phyloP scores from a whole-genome alignment of 2,329 filamentous ascomycete genomes.

The Microsporum audouinii region DNA sequence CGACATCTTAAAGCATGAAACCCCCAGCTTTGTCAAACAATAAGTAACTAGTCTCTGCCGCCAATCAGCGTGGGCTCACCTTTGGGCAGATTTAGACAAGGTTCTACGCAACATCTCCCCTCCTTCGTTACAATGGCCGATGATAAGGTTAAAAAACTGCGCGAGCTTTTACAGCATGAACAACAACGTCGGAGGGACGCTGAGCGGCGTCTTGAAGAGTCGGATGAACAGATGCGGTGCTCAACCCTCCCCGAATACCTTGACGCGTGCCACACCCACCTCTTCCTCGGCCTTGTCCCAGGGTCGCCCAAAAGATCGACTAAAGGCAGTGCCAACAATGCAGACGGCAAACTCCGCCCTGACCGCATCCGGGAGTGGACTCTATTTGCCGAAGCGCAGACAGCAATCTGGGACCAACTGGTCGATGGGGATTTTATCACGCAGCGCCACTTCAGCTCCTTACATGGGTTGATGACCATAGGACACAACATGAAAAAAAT shows the following conservation, averaged over 20 bases:
- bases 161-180: too few relatives aligned
- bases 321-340: constrained; percentile 10
- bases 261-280: constrained; percentile 12
- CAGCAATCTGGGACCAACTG: constrained; percentile 10
- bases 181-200: too few relatives aligned
- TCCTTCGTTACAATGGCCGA: too few relatives aligned
- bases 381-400: constrained; percentile 9
- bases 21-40: too few relatives aligned
- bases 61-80: too few relatives aligned
- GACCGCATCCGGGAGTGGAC: constrained; percentile 9
- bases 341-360: constrained; percentile 13
- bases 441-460: constrained; percentile 10
- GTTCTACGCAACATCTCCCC: too few relatives aligned
- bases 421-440: constrained; percentile 1
- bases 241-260: constrained; percentile 15
- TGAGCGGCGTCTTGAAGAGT: background rate
- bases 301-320: too few relatives aligned
- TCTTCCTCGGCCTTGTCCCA: constrained; percentile 11
- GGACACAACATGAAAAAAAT: constrained; percentile 6
- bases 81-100: too few relatives aligned
- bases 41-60: too few relatives aligned
- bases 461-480: constrained; percentile 8
- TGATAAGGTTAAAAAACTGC: too few relatives aligned
- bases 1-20: too few relatives aligned
- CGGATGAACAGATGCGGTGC: background rate